phyloP scores from a whole-genome alignment of 805 yeast species.

The Candida xyloterini region DNA sequence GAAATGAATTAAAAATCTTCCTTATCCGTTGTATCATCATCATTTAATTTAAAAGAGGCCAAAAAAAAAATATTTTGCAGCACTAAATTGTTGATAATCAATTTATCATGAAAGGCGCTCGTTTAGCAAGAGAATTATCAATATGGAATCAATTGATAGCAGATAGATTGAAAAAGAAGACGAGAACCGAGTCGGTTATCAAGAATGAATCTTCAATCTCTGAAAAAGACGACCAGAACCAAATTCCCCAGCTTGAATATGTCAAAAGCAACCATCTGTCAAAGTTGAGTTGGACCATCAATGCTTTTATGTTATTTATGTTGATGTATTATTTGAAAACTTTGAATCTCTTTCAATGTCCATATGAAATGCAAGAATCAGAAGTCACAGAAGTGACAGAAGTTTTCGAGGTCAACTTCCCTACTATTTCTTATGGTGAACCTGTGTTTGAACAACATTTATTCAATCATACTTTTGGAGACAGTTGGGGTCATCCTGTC shows the following conservation, averaged over 20 bases:
- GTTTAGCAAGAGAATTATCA: slow-evolving; percentile 34
- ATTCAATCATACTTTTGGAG: slow-evolving; percentile 49
- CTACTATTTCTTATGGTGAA: slow-evolving; percentile 28
- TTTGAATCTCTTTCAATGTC: neutral
- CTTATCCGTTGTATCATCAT: slow-evolving; percentile 74
- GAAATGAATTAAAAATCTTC: slow-evolving; percentile 73
- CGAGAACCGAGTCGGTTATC: neutral
- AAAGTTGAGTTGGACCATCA: neutral
- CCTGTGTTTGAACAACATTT: slow-evolving; percentile 42
- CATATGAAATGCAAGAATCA: neutral
- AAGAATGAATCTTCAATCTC: neutral
- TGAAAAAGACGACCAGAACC: neutral
- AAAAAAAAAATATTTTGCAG: neutral
- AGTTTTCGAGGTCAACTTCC: slow-evolving; percentile 33
- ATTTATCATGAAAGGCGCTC: slow-evolving; percentile 24
- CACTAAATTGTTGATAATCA: neutral
- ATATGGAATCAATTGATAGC: slow-evolving; percentile 32
- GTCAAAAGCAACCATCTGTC: neutral
- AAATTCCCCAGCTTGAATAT: neutral
- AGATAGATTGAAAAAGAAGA: slow-evolving; percentile 1
- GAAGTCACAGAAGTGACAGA: slow-evolving; percentile 15
- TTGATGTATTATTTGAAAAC: no score
- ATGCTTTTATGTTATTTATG: neutral
- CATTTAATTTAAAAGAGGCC: neutral
- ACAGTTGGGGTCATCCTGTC: slow-evolving; percentile 60